These are phyloP conservation scores for Nitzschia palea DNA, from an alignment of 108 stramenopile genomes.

Conservation along the genomic window DNA sequence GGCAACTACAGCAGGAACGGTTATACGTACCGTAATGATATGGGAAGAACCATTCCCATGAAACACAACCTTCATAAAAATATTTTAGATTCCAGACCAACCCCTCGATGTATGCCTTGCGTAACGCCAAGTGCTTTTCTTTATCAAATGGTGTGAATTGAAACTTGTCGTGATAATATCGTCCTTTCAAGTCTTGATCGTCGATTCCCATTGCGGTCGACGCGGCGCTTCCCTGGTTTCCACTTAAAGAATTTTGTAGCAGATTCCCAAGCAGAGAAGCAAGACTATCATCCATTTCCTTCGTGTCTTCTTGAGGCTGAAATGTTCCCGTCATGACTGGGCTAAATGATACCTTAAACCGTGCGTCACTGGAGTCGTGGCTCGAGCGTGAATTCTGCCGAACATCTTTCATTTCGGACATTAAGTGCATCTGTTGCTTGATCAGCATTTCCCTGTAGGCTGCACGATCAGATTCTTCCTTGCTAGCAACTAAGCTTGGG, in stretches of 20 bases:
- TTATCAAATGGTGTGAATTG: constrained; percentile 83
- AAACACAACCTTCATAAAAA: constrained; percentile 87
- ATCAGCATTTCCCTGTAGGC: constrained; percentile 67
- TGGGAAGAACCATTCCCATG: constrained; percentile 99
- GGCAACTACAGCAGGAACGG: constrained; percentile 9
- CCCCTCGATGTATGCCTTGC: constrained; percentile 90
- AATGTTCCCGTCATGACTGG: constrained; percentile 45
- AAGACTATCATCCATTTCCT: constrained; percentile 43
- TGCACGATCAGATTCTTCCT: constrained; percentile 57
- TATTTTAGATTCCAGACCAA: constrained; percentile 97
- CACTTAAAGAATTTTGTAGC: constrained; percentile 40
- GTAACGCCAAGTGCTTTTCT: constrained; percentile 80
- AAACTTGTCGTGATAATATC: constrained; percentile 95
- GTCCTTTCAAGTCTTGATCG: constrained; percentile 74
- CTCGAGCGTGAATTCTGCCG: too few relatives aligned
- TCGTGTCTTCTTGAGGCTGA: constrained; percentile 19
- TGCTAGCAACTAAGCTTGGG: constrained; percentile 65
- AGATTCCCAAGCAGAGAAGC: constrained; percentile 44
- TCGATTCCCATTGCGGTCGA: constrained; percentile 23
- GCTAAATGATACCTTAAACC: too few relatives aligned
- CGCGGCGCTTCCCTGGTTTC: constrained; percentile 8
- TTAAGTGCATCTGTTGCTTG: not conserved
- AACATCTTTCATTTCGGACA: too few relatives aligned
- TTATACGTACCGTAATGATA: constrained; percentile 86
- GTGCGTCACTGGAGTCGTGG: not conserved